Percentiles rank a stretch among this genome's conserved stretches.
These are phyloP conservation scores for Stemphylium lycopersici DNA, from an alignment of 2,329 filamentous ascomycete genomes.

Conservation along the genomic window DNA sequence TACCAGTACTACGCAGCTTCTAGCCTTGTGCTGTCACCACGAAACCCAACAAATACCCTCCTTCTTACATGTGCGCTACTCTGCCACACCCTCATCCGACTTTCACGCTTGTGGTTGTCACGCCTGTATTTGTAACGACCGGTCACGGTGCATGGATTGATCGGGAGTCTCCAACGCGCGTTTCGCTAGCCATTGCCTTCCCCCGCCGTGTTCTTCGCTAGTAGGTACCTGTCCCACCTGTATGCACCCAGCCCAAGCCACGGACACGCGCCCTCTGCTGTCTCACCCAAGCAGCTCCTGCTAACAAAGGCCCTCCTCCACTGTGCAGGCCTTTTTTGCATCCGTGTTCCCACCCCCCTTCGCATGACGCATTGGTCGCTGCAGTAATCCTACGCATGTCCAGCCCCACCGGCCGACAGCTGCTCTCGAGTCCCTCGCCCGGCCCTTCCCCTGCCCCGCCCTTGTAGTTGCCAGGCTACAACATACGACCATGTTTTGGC, in stretches of 20 bases:
- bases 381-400: constrained; percentile 26
- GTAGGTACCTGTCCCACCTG: constrained; percentile 30
- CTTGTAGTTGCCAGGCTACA: constrained; percentile 28
- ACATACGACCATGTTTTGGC: constrained; percentile 90
- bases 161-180: constrained; percentile 11
- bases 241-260: constrained; percentile 20
- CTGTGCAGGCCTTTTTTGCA: constrained; percentile 13
- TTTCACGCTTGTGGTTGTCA: background rate
- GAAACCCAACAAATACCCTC: constrained; percentile 13
- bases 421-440: constrained; percentile 35
- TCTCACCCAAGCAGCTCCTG: constrained; percentile 14
- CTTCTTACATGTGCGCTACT: background rate
- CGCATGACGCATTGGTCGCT: constrained; percentile 24
- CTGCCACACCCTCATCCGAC: background rate
- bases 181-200: constrained; percentile 20
- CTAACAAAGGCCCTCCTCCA: constrained; percentile 14
- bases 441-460: constrained; percentile 36
- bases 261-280: constrained; percentile 15
- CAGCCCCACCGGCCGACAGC: constrained; percentile 29
- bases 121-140: constrained; percentile 25
- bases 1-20: constrained; percentile 17
- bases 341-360: constrained; percentile 7
- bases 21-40: constrained; percentile 15
- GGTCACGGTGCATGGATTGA: constrained; percentile 24
- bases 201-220: constrained; percentile 21